Evolutionary conservation across 495 filamentous ascomycete genomes (phyloP).

Genomic region (Aspergillus egyptiacus): DNA sequence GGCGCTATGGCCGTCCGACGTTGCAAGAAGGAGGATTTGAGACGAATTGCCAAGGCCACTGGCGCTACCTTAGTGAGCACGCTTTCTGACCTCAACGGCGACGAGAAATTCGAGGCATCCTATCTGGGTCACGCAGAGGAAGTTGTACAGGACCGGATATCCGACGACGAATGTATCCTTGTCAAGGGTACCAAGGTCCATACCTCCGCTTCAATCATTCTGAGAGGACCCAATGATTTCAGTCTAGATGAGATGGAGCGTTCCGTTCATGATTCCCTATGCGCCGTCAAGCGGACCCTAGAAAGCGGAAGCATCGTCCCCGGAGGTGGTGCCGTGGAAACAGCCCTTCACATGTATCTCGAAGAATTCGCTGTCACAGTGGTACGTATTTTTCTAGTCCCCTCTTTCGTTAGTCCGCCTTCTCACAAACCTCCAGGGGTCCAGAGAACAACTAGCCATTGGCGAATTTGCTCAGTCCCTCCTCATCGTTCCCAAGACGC

Average conservation of each 20-base stretch:
- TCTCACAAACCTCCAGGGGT: slow-evolving; percentile 51
- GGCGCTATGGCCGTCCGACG: slow-evolving; percentile 93
- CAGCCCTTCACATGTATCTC: slow-evolving; percentile 97
- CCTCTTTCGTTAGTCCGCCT: not conserved
- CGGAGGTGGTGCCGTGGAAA: slow-evolving; percentile 94
- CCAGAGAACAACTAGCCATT: slow-evolving; percentile 94
- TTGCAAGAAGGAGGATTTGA: slow-evolving; percentile 98
- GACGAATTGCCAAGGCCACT: slow-evolving; percentile 92
- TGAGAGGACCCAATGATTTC: slow-evolving; percentile 94
- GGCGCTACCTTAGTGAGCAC: slow-evolving; percentile 89
- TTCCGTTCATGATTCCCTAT: slow-evolving; percentile 93
- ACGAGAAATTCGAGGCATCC: slow-evolving; percentile 91
- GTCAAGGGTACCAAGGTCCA: slow-evolving; percentile 93
- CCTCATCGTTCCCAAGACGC: slow-evolving; percentile 90
- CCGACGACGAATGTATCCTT: slow-evolving; percentile 97
- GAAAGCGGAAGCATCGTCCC: slow-evolving; percentile 97
- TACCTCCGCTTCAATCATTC: slow-evolving; percentile 91
- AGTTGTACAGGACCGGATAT: slow-evolving; percentile 93
- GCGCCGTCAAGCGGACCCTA: slow-evolving; percentile 92
- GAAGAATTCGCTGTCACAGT: slow-evolving; percentile 99
- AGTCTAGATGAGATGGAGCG: slow-evolving; percentile 99
- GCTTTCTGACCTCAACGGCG: slow-evolving; percentile 92
- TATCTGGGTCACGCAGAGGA: slow-evolving; percentile 89
- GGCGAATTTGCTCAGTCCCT: slow-evolving; percentile 95
- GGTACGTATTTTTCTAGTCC: slow-evolving; percentile 38